Evolutionary conservation across 78 protist genomes (phyloP).

Genomic region (Acrasis kona): DNA sequence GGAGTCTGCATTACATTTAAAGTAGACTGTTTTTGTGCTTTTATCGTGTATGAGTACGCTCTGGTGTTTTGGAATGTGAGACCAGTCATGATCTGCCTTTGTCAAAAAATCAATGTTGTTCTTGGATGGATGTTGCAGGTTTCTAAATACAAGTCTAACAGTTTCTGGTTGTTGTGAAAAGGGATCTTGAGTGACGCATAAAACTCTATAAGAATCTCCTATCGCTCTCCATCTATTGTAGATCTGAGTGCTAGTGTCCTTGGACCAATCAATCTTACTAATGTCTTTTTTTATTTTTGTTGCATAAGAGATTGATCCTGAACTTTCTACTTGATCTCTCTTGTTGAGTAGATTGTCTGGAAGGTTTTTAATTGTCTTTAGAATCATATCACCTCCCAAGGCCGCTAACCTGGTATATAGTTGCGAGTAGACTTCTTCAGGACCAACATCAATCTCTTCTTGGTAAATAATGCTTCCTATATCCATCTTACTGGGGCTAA

Average conservation of each 20-base stretch:
- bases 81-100: too few relatives aligned
- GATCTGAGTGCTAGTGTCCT: background rate
- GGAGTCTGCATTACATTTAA: too few relatives aligned
- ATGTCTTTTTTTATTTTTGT: background rate
- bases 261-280: background rate
- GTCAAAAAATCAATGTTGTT: too few relatives aligned
- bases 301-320: background rate
- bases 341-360: background rate
- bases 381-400: background rate
- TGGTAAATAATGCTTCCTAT: background rate
- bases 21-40: too few relatives aligned
- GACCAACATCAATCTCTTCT: background rate
- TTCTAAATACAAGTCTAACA: background rate
- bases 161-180: too few relatives aligned
- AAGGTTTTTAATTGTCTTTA: background rate
- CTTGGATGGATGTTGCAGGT: background rate
- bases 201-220: too few relatives aligned
- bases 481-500: conserved; percentile 16
- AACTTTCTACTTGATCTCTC: background rate
- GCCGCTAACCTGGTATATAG: background rate
- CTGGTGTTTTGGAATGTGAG: too few relatives aligned
- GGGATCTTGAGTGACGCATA: too few relatives aligned
- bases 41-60: too few relatives aligned
- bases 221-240: conserved; percentile 8
- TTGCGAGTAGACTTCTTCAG: background rate